A percentile compares a stretch with the other conserved stretches of the same genome.
Evolutionary conservation across 2,329 filamentous ascomycete species (phyloP).

Genomic region (Monilinia polystroma): DNA sequence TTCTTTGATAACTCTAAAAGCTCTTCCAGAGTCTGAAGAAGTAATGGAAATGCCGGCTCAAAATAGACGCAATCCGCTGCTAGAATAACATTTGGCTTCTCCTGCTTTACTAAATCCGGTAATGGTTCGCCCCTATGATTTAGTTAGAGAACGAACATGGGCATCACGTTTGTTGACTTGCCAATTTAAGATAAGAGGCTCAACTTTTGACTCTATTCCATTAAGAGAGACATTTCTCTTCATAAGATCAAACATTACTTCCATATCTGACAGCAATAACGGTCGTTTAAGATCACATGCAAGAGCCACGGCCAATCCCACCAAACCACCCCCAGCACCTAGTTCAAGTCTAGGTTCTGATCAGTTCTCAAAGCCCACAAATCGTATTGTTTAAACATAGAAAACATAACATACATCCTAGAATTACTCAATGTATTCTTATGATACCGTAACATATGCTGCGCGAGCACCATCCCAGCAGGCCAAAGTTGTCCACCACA

Average conservation of each 20-base stretch:
- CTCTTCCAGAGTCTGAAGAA: constrained; percentile 74
- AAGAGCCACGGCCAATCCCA: constrained; percentile 63
- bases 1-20: constrained; percentile 70
- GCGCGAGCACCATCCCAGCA: constrained; percentile 82
- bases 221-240: constrained; percentile 84
- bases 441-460: constrained; percentile 79
- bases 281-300: constrained; percentile 54
- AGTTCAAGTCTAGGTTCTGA: constrained; percentile 72
- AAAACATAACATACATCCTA: constrained; percentile 59
- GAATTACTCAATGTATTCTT: constrained; percentile 60
- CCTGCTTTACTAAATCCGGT: constrained; percentile 51
- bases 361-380: constrained; percentile 6
- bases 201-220: constrained; percentile 59
- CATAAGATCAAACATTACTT: constrained; percentile 84
- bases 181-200: constrained; percentile 79
- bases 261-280: constrained; percentile 84
- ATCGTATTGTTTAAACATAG: no score
- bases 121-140: constrained; percentile 58
- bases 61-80: constrained; percentile 98
- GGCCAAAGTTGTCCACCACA: constrained; percentile 96
- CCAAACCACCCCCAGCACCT: constrained; percentile 86
- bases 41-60: constrained; percentile 87
- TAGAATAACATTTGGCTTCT: constrained; percentile 76
- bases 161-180: constrained; percentile 42
- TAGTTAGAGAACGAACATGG: neutral